These are phyloP conservation scores for Pseudoturritis turrita DNA, from an alignment of 345 rosid species.

Conservation along the genomic window DNA sequence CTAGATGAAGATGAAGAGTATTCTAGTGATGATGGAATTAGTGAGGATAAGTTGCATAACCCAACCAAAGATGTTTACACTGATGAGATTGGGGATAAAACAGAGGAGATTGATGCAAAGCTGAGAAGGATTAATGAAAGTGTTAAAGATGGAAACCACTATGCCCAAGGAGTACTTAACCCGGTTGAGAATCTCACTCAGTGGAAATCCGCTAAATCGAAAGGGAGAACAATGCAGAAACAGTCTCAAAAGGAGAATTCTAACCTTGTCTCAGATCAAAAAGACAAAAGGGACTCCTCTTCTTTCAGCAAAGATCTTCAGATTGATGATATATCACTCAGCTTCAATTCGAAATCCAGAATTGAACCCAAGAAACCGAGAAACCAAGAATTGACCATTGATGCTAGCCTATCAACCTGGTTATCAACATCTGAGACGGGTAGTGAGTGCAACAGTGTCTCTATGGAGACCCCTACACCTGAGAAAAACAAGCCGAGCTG, in stretches of 20 bases:
- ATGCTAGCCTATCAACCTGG: conserved; percentile 97
- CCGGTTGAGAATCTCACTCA: conserved; percentile 94
- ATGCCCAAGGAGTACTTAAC: conserved; percentile 60
- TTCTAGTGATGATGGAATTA: conserved; percentile 29
- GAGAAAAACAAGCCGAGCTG: conserved; percentile 40
- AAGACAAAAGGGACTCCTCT: conserved; percentile 28
- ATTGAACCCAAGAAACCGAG: conserved; percentile 37
- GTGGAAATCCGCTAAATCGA: conserved; percentile 77
- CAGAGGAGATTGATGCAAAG: conserved; percentile 27
- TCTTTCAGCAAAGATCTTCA: conserved; percentile 33
- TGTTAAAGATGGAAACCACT: conserved; percentile 44
- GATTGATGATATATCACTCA: conserved; percentile 34
- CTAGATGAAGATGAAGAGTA: conserved; percentile 40
- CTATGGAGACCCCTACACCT: conserved; percentile 26
- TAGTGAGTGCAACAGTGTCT: conserved; percentile 35
- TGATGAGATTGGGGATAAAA: conserved; percentile 23
- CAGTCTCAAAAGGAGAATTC: conserved; percentile 68
- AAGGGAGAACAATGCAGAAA: conserved; percentile 37
- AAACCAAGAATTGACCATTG: conserved; percentile 50
- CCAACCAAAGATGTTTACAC: background rate
- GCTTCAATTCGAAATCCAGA: conserved; percentile 37
- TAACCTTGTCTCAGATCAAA: conserved; percentile 30
- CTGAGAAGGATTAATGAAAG: conserved; percentile 25
- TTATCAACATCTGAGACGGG: conserved; percentile 52
- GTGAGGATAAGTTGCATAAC: conserved; percentile 26